These are phyloP conservation scores for Naganishia sp. DNA, from an alignment of 1,284 basidiomycete genomes.

Conservation along the genomic window DNA sequence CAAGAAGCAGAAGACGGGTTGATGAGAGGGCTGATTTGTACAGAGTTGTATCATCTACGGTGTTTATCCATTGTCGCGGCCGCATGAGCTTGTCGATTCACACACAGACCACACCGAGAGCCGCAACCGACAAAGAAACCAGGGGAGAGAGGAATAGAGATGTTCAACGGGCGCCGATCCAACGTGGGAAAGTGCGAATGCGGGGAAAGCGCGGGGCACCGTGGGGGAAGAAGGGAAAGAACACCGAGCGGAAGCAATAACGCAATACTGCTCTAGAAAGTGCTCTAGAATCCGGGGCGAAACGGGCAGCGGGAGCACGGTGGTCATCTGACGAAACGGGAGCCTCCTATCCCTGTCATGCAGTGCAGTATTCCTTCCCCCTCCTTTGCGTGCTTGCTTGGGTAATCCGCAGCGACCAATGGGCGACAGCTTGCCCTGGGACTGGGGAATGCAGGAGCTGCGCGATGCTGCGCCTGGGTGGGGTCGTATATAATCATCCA, in stretches of 20 bases:
- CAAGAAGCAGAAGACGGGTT: conserved; percentile 35
- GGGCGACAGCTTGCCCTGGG: not conserved
- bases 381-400: too few species aligned
- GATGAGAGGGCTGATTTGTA: not conserved
- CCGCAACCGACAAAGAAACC: too few species aligned
- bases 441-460: not conserved
- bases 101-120: too few species aligned
- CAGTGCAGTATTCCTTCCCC: too few species aligned
- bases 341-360: too few species aligned
- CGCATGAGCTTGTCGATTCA: too few species aligned
- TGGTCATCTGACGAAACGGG: not conserved
- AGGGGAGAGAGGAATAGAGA: too few species aligned
- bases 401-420: not conserved
- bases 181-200: not conserved
- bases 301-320: not conserved
- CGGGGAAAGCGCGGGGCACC: not conserved
- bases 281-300: not conserved
- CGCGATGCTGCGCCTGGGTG: conserved; percentile 1
- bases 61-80: too few species aligned
- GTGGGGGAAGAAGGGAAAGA: conserved; percentile 2
- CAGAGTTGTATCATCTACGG: conserved; percentile 5
- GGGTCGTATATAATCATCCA: conserved; percentile 4
- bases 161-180: not conserved
- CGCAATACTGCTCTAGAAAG: not conserved
- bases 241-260: not conserved